A percentile compares a stretch with the other conserved stretches of the same genome.
Conservation (phyloP, 306 rosid species). For the Quercus rubra region DNA sequence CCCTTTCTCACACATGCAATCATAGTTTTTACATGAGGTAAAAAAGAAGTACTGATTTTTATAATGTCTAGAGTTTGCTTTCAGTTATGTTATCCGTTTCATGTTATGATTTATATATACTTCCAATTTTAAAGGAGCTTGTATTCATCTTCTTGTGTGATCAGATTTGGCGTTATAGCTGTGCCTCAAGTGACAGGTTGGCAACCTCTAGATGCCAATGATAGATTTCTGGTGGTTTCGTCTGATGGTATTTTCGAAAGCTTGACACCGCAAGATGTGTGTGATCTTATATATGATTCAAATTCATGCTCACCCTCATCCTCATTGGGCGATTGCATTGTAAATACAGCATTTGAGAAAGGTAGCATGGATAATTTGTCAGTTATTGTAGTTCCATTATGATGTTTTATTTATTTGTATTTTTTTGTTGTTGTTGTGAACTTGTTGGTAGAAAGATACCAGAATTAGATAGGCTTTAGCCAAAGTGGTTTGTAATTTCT, state of each 20-base stretch:
- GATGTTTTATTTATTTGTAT: neutral
- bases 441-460: neutral
- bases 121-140: neutral
- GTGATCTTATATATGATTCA: neutral
- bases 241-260: constrained; percentile 7
- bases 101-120: neutral
- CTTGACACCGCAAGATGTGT: constrained; percentile 1
- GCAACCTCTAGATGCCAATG: neutral
- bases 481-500: neutral
- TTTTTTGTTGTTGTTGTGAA: neutral
- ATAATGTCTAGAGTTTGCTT: neutral
- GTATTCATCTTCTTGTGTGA: neutral
- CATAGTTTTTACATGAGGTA: no score
- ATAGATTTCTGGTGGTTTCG: neutral
- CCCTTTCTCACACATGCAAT: no score
- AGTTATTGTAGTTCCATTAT: neutral
- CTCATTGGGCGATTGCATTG: neutral
- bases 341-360: neutral
- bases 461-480: neutral
- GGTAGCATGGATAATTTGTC: neutral
- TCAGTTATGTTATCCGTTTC: neutral
- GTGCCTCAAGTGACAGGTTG: neutral
- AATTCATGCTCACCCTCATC: neutral
- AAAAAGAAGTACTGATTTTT: neutral
- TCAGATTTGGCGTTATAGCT: constrained; percentile 10